Conservation (phyloP, 495 filamentous ascomycete genomes). For the Aspergillus affinis region DNA sequence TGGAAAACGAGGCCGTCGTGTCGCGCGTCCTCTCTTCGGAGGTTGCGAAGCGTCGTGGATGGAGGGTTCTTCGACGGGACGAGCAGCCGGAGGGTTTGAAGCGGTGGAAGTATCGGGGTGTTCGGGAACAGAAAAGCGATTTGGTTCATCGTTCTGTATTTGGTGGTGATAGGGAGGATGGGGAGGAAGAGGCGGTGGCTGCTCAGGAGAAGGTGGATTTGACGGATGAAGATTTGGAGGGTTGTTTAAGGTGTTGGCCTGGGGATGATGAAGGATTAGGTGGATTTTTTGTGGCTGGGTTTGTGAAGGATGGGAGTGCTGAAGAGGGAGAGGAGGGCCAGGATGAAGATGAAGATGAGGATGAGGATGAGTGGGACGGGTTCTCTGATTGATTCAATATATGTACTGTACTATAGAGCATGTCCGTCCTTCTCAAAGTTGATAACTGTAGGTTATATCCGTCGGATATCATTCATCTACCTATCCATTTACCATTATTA, state of each 20-base stretch:
- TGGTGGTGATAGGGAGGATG: constrained; percentile 9
- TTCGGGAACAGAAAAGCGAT: constrained; percentile 30
- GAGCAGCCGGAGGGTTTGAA: constrained; percentile 70
- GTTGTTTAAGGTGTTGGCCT: constrained; percentile 78
- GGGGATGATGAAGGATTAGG: constrained; percentile 75
- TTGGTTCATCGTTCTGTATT: neutral
- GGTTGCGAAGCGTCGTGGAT: constrained; percentile 66
- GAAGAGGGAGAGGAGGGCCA: constrained; percentile 13
- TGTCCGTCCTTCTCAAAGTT: too few relatives aligned
- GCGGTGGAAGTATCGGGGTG: constrained; percentile 70
- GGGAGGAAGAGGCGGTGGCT: neutral
- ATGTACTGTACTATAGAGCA: too few relatives aligned
- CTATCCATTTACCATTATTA: too few relatives aligned
- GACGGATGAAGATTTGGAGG: constrained; percentile 58
- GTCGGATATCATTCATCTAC: too few relatives aligned
- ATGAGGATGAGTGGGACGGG: constrained; percentile 44
- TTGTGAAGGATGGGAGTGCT: constrained; percentile 50
- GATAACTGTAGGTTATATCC: too few relatives aligned
- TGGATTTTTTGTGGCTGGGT: constrained; percentile 70
- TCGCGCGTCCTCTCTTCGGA: constrained; percentile 61
- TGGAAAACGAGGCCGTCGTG: constrained; percentile 89
- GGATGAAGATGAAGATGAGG: constrained; percentile 16
- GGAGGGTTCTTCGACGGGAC: constrained; percentile 68
- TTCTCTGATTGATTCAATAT: constrained; percentile 40
- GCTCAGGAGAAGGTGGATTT: constrained; percentile 30